Base-by-base conservation (phyloP, 257 asterid species). In the Ajuga chamaepitys region DNA sequence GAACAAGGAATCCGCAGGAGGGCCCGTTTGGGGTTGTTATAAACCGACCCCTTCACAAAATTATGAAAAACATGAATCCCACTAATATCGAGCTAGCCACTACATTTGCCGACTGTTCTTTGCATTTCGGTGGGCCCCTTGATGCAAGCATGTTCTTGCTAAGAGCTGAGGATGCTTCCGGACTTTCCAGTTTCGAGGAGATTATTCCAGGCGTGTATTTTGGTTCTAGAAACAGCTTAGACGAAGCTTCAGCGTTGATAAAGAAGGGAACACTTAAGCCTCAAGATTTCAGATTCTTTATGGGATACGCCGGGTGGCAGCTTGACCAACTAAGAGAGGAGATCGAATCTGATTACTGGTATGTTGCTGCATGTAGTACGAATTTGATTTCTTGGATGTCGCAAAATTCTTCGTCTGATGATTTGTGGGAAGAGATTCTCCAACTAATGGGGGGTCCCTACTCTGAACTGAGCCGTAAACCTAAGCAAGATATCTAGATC, bases 291-390 rank as follows among this genome's bases (percentile, higher is more conserved):
- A 88, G 84, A 73, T 89, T 93, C 88, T 93, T 84, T 66, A 70
- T 87, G 65, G 99, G 99, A 74, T 89, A 89, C 53, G 95, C 97
- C 0, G 97, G 97, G 59, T 93, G 98, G 98, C 94, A 85, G 71
- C 77, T 86, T 35, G 97, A 89, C 59, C 99, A 93, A 75, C 78
- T 93, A 62, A 79, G 66, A 55, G 92, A 83, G 44, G 99, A 93
- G 82, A 85, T 93, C 35, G 91, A 88, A 51, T 81, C 85, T 0
- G 91, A 74, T 40, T 93, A 78, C 77, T 93, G 99, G 99, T 78
- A 83, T 16, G 90, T 83, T 56, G 95, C 99, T 22, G 95, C 97
- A 0, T 88, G 99, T 68, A 93, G 99, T 74, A 74, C 88, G 44
- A 82, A 84, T 71, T 65, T 93, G 83, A 68, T 93, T 20, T 77